phyloP scores from a whole-genome alignment of 768 basidiomycete genomes.

The Naganishia vaughanmartiniae region DNA sequence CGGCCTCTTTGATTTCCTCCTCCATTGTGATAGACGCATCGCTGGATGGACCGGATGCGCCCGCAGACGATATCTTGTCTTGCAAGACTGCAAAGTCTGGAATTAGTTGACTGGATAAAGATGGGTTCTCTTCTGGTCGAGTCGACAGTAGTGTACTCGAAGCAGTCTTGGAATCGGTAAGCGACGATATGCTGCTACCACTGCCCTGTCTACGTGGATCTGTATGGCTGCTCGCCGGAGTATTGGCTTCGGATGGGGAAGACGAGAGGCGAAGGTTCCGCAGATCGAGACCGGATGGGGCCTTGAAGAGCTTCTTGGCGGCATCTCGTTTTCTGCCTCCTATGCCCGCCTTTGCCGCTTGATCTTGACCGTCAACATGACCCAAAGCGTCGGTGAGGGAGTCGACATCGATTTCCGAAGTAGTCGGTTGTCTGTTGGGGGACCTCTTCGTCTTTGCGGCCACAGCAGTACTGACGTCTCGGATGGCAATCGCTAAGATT shows the following conservation, averaged over 20 bases:
- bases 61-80: not conserved
- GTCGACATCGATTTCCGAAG: slow-evolving; percentile 22
- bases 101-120: not conserved
- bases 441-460: slow-evolving; percentile 15
- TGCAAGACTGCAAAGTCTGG: not conserved
- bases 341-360: slow-evolving; percentile 18
- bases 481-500: slow-evolving; percentile 75
- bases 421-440: not conserved
- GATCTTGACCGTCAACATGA: slow-evolving; percentile 24
- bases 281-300: slow-evolving; percentile 21
- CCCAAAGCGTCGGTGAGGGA: slow-evolving; percentile 23
- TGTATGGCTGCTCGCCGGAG: not conserved
- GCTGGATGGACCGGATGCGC: not conserved
- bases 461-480: slow-evolving; percentile 62
- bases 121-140: too few species aligned
- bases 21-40: slow-evolving; percentile 13
- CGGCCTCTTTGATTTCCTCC: slow-evolving; percentile 15
- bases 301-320: slow-evolving; percentile 4
- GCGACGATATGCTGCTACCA: not conserved
- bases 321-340: slow-evolving; percentile 26
- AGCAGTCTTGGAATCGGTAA: not conserved
- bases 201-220: slow-evolving; percentile 1
- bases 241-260: not conserved
- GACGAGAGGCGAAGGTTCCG: not conserved
- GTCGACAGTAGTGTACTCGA: not conserved